A percentile compares a stretch with the other conserved stretches of the same genome.
phyloP scores from a whole-genome alignment of 108 stramenopile species.

The Nannochloropsis gaditana region DNA sequence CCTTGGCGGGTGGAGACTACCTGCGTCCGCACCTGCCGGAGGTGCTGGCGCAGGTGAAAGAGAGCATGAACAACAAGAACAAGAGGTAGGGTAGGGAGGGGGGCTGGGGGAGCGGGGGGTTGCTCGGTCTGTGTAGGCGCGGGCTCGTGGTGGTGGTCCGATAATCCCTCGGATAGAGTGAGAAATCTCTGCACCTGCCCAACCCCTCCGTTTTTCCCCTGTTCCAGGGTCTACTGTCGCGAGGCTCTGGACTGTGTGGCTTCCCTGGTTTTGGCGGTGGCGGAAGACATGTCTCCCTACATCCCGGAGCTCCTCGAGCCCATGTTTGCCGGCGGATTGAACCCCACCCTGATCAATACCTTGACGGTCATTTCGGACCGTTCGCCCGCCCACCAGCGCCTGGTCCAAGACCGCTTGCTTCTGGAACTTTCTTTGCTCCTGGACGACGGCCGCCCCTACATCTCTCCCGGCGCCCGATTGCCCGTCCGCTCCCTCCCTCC shows the following conservation, averaged over 20 bases:
- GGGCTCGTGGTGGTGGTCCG: not conserved
- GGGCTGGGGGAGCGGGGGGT: not conserved
- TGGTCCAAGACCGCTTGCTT: conserved; percentile 73
- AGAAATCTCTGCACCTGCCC: not conserved
- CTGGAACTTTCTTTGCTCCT: conserved; percentile 73
- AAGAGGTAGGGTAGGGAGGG: conserved; percentile 42
- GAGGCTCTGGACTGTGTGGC: conserved; percentile 78
- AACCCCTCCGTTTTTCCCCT: not conserved
- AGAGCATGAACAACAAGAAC: conserved; percentile 56
- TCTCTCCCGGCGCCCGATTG: not conserved
- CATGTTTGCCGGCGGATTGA: conserved; percentile 80
- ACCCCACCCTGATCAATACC: conserved; percentile 73
- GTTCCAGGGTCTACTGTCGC: conserved; percentile 21
- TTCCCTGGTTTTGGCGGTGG: conserved; percentile 80
- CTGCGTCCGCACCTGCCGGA: conserved; percentile 36
- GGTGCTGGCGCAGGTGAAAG: conserved; percentile 68
- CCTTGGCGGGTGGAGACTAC: conserved; percentile 68
- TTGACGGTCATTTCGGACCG: conserved; percentile 67
- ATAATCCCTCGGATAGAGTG: not conserved
- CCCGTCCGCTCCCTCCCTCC: not conserved
- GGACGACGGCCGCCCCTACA: conserved; percentile 56
- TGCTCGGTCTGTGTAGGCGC: not conserved
- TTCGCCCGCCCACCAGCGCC: conserved; percentile 59
- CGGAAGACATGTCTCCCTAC: conserved; percentile 64
- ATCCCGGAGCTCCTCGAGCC: conserved; percentile 67